Base-by-base conservation (phyloP, 768 basidiomycete species). In the Pisolithus microcarpus region DNA sequence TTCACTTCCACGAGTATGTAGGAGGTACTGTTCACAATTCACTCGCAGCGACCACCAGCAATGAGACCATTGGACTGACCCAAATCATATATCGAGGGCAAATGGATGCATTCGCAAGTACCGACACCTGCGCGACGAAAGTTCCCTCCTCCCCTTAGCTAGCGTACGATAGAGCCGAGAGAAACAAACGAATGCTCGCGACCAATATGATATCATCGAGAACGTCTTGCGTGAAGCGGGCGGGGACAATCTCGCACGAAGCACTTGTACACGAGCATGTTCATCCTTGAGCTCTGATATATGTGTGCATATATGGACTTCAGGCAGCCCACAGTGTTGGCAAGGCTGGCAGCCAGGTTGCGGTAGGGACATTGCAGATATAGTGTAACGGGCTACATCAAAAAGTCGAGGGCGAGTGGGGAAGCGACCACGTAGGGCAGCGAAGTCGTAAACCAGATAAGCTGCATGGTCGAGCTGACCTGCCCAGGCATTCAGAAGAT, bases 31-130 rank as follows among this genome's bases (percentile, higher is more conserved):
- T 65, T 77, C 4, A 73, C 70, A 34, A 75, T 52, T 82, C 81
- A 0, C 73, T 81, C 58, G 86, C 84, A 0, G 84, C 83, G 31
- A 76, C 79, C 57, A 76, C 85, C 53, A 86, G 81, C 49, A 63
- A 76, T 13, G 77, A 78, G 55, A 87, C 86, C 0, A 71, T 87
- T 34, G 69, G 68, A 2, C 62, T 77, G 50, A 79, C 89, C 55
- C 82, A 87, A 59, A 65, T 59, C 46, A 75, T 83, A 72, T 0
- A 73, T 82, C 50, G 79, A 81, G 46, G 67, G 37, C 70, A 75
- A 58, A 56, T 68, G 24, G 74, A 52, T 5, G 34, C 34, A 34
- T 15, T 11, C 34, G 34, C 24, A 24, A 54, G 21, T 38, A n/a
- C 38, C 51, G 5, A 34, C 37, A 4, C 34, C 45, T 38, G 19